Conservation (phyloP, 2,329 filamentous ascomycete species). For the Trichophyton equinum region DNA sequence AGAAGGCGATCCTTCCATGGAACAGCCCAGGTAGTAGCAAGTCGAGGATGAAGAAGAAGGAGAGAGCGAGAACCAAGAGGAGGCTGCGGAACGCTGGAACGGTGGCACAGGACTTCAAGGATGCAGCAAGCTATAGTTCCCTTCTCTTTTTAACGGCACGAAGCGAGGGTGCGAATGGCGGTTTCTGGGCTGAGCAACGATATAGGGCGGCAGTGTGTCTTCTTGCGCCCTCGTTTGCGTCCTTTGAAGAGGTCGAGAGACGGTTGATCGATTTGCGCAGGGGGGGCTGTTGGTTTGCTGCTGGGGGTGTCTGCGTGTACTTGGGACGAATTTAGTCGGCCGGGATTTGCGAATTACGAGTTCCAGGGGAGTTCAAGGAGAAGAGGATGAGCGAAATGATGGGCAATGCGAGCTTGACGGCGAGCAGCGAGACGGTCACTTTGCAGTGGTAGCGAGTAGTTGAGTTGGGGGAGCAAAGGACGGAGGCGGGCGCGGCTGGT, state of each 20-base stretch:
- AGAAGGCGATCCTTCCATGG: not conserved
- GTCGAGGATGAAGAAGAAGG: not conserved
- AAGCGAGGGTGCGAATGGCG: not conserved
- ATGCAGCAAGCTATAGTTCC: not conserved
- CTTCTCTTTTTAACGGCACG: not conserved
- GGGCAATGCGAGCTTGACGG: not conserved
- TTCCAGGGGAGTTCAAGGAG: not conserved
- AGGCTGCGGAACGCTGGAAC: not conserved
- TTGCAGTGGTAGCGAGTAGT: not conserved
- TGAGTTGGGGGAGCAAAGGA: not conserved
- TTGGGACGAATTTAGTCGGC: not conserved
- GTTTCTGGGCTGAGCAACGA: not conserved
- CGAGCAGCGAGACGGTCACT: not conserved
- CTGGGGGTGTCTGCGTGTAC: not conserved
- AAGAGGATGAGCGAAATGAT: not conserved
- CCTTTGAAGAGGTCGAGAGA: not conserved
- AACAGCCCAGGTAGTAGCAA: not conserved
- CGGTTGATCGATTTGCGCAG: not conserved
- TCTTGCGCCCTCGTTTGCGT: not conserved
- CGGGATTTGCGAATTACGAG: not conserved
- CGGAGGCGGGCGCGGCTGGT: not conserved
- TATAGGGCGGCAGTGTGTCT: not conserved
- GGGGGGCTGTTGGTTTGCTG: not conserved
- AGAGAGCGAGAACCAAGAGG: not conserved
- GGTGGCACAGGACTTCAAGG: slow-evolving; percentile 1